phyloP scores from a whole-genome alignment of 306 rosid species.

The Comarum palustre region DNA sequence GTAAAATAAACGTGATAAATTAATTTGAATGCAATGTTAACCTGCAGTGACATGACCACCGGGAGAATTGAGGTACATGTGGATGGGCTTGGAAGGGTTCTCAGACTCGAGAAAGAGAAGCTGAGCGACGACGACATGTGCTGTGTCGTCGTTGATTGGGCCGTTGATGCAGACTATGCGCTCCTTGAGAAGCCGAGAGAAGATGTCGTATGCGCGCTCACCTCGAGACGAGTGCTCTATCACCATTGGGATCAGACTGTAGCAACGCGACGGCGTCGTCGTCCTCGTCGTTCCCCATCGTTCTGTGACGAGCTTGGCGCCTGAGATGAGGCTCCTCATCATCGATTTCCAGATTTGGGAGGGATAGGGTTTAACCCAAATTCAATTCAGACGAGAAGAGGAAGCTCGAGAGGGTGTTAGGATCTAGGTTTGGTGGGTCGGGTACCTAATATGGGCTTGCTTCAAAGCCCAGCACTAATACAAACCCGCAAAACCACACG shows the following conservation, averaged over 20 bases:
- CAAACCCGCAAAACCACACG: too few relatives aligned
- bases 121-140: conserved; percentile 98
- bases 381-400: too few relatives aligned
- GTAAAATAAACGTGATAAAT: neutral
- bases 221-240: conserved; percentile 95
- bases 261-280: conserved; percentile 38
- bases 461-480: too few relatives aligned
- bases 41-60: conserved; percentile 99
- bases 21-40: neutral
- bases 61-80: conserved; percentile 92
- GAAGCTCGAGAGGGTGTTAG: neutral
- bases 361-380: conserved; percentile 7
- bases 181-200: conserved; percentile 94
- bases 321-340: conserved; percentile 48
- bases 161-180: conserved; percentile 97
- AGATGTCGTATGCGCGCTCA: conserved; percentile 94
- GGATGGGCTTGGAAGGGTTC: conserved; percentile 85
- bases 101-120: conserved; percentile 94
- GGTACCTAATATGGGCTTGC: neutral
- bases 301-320: conserved; percentile 22
- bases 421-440: neutral
- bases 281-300: conserved; percentile 4
- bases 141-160: conserved; percentile 81
- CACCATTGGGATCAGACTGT: conserved; percentile 79
- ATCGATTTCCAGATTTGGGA: neutral